A percentile compares a stretch with the other conserved stretches of the same genome.
These are phyloP conservation scores for Backusella morwellensis DNA, from an alignment of 192 early-diverging fungal genomes.

Conservation along the genomic window DNA sequence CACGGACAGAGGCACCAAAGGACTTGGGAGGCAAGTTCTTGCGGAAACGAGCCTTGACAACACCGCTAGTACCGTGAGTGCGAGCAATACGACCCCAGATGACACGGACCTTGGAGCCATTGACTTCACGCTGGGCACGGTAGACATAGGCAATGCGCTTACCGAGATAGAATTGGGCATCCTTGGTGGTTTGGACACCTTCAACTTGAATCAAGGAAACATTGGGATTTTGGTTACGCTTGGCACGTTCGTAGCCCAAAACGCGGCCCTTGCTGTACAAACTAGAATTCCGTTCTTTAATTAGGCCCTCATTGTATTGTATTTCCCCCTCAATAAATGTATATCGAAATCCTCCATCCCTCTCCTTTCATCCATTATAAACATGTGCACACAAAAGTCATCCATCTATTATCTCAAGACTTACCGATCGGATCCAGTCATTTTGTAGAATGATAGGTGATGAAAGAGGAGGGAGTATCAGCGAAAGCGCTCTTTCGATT, in stretches of 20 bases:
- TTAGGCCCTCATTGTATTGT: background rate
- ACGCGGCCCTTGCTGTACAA: conserved; percentile 97
- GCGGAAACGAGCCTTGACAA: conserved; percentile 96
- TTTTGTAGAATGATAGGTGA: background rate
- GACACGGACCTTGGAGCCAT: conserved; percentile 92
- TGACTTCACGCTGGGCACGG: conserved; percentile 81
- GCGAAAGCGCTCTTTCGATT: background rate
- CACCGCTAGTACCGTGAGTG: conserved; percentile 93
- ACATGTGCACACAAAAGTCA: no score
- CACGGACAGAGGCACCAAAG: conserved; percentile 88
- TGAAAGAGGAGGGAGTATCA: background rate
- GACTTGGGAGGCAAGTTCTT: conserved; percentile 87
- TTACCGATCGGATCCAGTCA: background rate
- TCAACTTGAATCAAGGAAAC: conserved; percentile 93
- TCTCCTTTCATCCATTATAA: background rate
- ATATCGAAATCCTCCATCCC: no score
- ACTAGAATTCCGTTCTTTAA: conserved; percentile 46
- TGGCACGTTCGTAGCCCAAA: conserved; percentile 92
- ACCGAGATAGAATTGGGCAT: conserved; percentile 96
- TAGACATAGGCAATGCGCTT: conserved; percentile 99
- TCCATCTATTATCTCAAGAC: background rate
- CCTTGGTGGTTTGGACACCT: conserved; percentile 84
- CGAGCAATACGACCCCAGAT: conserved; percentile 98
- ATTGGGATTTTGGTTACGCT: conserved; percentile 89
- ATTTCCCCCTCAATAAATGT: no score